These are phyloP conservation scores for Trametes cinnabarina DNA, from an alignment of 768 basidiomycete genomes.

Conservation along the genomic window DNA sequence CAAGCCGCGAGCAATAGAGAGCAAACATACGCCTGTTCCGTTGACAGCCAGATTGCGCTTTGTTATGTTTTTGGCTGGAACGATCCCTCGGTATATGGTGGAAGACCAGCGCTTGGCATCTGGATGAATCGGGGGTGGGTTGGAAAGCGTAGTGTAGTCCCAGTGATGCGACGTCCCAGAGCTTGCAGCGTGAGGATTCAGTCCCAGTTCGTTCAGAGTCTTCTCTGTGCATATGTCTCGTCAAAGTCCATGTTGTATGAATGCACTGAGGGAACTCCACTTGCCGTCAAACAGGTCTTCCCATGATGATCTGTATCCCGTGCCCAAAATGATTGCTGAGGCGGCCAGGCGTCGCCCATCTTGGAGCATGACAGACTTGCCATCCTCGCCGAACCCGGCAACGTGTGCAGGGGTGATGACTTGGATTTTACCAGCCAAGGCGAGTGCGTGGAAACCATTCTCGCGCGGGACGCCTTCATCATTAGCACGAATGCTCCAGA, in stretches of 20 bases:
- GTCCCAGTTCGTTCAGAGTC: slow-evolving; percentile 44
- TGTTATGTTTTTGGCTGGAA: slow-evolving; percentile 57
- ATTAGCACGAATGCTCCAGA: slow-evolving; percentile 45
- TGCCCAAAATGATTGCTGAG: slow-evolving; percentile 51
- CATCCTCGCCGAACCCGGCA: slow-evolving; percentile 34
- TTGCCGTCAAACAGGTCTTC: slow-evolving; percentile 37
- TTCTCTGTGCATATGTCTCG: too few relatives aligned
- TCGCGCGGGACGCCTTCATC: slow-evolving; percentile 52
- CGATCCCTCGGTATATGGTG: slow-evolving; percentile 57
- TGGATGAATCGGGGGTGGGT: slow-evolving; percentile 23
- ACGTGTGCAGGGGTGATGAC: slow-evolving; percentile 47
- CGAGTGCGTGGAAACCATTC: slow-evolving; percentile 50
- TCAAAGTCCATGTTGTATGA: too few relatives aligned
- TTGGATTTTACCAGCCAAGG: slow-evolving; percentile 46
- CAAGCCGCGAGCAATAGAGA: background rate
- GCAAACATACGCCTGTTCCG: slow-evolving; percentile 50
- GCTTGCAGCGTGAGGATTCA: slow-evolving; percentile 35
- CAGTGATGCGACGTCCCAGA: slow-evolving; percentile 27
- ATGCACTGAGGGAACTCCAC: slow-evolving; percentile 2
- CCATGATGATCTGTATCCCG: slow-evolving; percentile 65
- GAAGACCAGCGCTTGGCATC: slow-evolving; percentile 40
- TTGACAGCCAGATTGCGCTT: slow-evolving; percentile 62
- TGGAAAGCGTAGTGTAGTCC: slow-evolving; percentile 28
- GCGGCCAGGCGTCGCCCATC: slow-evolving; percentile 44
- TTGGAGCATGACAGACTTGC: slow-evolving; percentile 5